phyloP scores from a whole-genome alignment of 1,139 yeast genomes.

The Geotrichum citri-aurantii region DNA sequence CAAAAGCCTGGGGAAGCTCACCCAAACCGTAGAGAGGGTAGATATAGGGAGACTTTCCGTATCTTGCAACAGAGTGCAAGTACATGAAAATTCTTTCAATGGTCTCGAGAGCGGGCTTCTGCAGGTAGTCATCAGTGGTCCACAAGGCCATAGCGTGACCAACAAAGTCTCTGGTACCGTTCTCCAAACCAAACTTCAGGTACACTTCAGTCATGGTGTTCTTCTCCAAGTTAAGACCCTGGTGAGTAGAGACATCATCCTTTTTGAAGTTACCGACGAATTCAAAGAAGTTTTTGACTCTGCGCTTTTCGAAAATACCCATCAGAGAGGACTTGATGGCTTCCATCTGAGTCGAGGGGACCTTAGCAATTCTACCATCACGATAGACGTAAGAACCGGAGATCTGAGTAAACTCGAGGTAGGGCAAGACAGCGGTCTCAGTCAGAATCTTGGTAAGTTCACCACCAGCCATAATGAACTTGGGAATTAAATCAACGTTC shows the following conservation, averaged over 20 bases:
- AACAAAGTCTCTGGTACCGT: slow-evolving; percentile 90
- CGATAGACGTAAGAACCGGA: slow-evolving; percentile 93
- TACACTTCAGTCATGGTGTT: slow-evolving; percentile 92
- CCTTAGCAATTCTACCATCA: slow-evolving; percentile 86
- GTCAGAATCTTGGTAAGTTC: slow-evolving; percentile 92
- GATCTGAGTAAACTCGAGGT: slow-evolving; percentile 92
- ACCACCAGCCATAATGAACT: slow-evolving; percentile 96
- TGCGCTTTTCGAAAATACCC: slow-evolving; percentile 94
- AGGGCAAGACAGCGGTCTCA: slow-evolving; percentile 92
- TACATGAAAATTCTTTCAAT: slow-evolving; percentile 80
- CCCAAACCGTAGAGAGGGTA: slow-evolving; percentile 97
- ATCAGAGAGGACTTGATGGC: slow-evolving; percentile 87
- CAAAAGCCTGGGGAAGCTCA: slow-evolving; percentile 97
- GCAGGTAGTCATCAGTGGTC: slow-evolving; percentile 85
- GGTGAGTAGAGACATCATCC: slow-evolving; percentile 73
- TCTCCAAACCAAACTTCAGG: slow-evolving; percentile 82
- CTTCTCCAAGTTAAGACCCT: slow-evolving; percentile 72
- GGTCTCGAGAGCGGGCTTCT: slow-evolving; percentile 88
- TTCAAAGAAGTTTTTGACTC: slow-evolving; percentile 88
- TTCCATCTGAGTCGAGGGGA: slow-evolving; percentile 86
- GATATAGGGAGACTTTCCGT: slow-evolving; percentile 93
- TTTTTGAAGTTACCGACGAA: slow-evolving; percentile 80
- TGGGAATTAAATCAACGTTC: slow-evolving; percentile 96
- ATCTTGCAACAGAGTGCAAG: slow-evolving; percentile 85
- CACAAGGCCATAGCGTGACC: slow-evolving; percentile 99